A percentile compares a stretch with the other conserved stretches of the same genome.
These are phyloP conservation scores for Colletotrichum plurivorum DNA, from an alignment of 2,329 filamentous ascomycete species.

Conservation along the genomic window DNA sequence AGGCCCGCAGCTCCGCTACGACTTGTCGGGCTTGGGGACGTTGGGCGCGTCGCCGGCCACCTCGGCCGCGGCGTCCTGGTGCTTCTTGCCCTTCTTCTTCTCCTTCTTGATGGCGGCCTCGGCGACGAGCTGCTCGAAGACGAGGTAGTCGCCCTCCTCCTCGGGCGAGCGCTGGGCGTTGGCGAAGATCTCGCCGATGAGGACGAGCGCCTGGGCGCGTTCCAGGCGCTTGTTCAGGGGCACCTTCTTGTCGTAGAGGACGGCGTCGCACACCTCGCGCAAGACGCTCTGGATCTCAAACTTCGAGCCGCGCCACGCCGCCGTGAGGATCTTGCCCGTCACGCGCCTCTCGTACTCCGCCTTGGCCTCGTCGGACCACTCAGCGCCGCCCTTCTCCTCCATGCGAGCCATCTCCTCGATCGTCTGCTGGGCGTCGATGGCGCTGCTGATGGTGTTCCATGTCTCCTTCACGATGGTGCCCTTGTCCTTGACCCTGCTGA, in stretches of 20 bases:
- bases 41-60: slow-evolving; percentile 47
- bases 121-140: slow-evolving; percentile 97
- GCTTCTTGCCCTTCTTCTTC: slow-evolving; percentile 80
- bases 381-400: slow-evolving; percentile 94
- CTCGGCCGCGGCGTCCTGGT: slow-evolving; percentile 62
- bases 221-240: slow-evolving; percentile 88
- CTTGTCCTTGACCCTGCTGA: slow-evolving; percentile 95
- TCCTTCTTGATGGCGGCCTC: slow-evolving; percentile 97
- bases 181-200: slow-evolving; percentile 90
- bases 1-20: neutral
- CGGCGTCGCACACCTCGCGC: slow-evolving; percentile 91
- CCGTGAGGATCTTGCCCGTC: slow-evolving; percentile 97
- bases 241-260: slow-evolving; percentile 85
- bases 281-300: slow-evolving; percentile 98
- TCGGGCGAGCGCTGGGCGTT: slow-evolving; percentile 91
- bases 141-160: slow-evolving; percentile 98
- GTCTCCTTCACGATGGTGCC: slow-evolving; percentile 97
- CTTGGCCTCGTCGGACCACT: slow-evolving; percentile 98
- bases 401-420: slow-evolving; percentile 99
- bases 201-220: slow-evolving; percentile 88
- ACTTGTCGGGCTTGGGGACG: slow-evolving; percentile 39
- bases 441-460: slow-evolving; percentile 96
- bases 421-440: slow-evolving; percentile 96
- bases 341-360: slow-evolving; percentile 95
- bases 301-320: slow-evolving; percentile 95